Conservation (phyloP, 139 green algal species). For the Pseudopediastrum boryanum region DNA sequence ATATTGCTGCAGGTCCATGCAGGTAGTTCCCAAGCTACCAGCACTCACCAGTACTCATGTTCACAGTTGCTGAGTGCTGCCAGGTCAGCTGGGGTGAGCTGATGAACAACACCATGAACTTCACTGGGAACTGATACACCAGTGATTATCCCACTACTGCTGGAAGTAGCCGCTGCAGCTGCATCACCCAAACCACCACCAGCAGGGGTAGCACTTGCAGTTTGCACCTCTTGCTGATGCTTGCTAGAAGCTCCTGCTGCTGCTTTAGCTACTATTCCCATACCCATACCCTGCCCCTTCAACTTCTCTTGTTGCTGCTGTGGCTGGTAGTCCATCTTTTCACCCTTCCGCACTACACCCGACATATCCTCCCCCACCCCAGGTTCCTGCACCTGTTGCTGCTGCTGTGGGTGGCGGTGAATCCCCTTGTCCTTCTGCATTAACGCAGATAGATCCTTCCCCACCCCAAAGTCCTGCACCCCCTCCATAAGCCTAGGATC, state of each 20-base stretch:
- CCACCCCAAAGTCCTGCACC: too few relatives aligned
- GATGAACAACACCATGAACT: slow-evolving; percentile 64
- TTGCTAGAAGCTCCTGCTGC: not conserved
- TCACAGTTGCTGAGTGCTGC: slow-evolving; percentile 56
- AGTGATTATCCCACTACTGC: slow-evolving; percentile 4
- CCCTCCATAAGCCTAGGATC: too few relatives aligned
- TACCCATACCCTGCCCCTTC: slow-evolving; percentile 35
- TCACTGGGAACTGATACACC: slow-evolving; percentile 1
- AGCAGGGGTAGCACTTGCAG: not conserved
- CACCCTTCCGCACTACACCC: not conserved
- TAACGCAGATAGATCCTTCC: too few relatives aligned
- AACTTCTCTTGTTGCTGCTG: not conserved
- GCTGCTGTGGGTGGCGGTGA: too few relatives aligned
- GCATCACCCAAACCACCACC: not conserved
- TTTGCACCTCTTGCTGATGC: not conserved
- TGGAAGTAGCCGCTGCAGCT: not conserved
- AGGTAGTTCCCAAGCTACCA: too few relatives aligned
- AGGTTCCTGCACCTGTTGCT: not conserved
- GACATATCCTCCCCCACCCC: not conserved
- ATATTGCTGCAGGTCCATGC: not conserved
- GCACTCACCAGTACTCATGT: slow-evolving; percentile 57
- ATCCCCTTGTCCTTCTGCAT: too few relatives aligned
- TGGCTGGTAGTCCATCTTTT: not conserved
- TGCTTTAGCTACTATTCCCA: slow-evolving; percentile 41
- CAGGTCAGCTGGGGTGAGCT: slow-evolving; percentile 41